Percentiles rank a stretch among this genome's conserved stretches.
Conservation (phyloP, 1,284 basidiomycete genomes). For the Ganoderma boninense region DNA sequence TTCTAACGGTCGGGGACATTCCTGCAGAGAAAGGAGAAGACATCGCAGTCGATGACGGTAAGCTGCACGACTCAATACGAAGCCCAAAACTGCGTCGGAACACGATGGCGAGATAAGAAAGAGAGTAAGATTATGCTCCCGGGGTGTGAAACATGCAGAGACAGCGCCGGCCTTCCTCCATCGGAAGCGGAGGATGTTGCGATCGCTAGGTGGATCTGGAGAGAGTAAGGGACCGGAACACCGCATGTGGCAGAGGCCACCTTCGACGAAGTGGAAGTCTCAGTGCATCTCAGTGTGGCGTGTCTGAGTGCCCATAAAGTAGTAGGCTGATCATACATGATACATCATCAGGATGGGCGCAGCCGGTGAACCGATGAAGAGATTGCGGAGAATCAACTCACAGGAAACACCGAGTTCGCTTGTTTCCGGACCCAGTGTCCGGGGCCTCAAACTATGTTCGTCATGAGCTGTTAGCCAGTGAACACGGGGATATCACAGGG, state of each 20-base stretch:
- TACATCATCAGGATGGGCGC: not conserved
- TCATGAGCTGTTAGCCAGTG: not conserved
- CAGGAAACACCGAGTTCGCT: not conserved
- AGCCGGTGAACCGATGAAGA: not conserved
- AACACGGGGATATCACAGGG: not conserved
- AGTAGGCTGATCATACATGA: not conserved
- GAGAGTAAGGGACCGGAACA: not conserved
- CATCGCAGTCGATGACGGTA: not conserved
- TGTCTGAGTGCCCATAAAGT: not conserved
- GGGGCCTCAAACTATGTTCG: not conserved
- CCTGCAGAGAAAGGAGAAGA: not conserved
- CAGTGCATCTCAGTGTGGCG: not conserved
- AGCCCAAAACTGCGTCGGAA: not conserved
- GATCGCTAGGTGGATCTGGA: not conserved
- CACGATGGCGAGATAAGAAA: not conserved
- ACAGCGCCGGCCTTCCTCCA: not conserved
- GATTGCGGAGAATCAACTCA: not conserved
- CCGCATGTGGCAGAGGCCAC: not conserved
- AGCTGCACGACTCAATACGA: not conserved
- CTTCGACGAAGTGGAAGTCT: not conserved
- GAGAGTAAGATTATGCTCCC: not conserved
- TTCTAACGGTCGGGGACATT: not conserved
- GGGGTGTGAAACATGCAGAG: not conserved
- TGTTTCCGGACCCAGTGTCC: not conserved
- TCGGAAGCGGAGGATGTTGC: not conserved